Evolutionary conservation across 108 stramenopile genomes (phyloP), one percentile per base, ranked within the genome.

Genomic region (Discostella stelligeroides): DNA sequence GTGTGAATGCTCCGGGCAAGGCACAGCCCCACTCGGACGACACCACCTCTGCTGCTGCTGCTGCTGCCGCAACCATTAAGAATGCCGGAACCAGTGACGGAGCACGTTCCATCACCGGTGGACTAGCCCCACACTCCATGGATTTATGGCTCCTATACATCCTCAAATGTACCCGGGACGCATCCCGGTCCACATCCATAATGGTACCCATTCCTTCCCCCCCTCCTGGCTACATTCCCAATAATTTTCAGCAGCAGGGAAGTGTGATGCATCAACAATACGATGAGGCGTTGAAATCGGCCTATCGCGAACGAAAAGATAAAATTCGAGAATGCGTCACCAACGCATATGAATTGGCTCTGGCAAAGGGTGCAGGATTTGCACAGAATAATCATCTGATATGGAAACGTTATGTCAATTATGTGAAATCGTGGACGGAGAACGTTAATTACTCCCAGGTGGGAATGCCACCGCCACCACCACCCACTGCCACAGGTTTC

Each of bases 101-200:
- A 42, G 72, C 77, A 15, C 40, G 45, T 29, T 54, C 60, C 10
- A 37, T 74, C 61, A 50, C 86, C 9, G 74, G 78, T 3, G 88
- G 88, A 37, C 82, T 88, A 53, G 82, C 84, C 54, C 81, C 70
- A 20, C 78, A 86, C 17, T 79, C 78, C 10, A 83, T 85, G 12
- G 89, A 87, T 34, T 49, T 94, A 59, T 94, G 93, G 93, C 69
- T 90, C 9, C 65, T 92, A 1, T 92, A 86, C 66, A 74, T 92
- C 24, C 66, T 72, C 24, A 87, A 81, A 25, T 50, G 75, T n/a
- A 76, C 64, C 13, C 85, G 93, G 43, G 80, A 89, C 53, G 83
- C 84, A 14, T 49, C 49, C 20, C 85, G 88, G 39, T 27, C 75
- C 7, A 53, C 70, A 9, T 29, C 60, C 0, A 27, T 37, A 10